Conservation (phyloP, 148 eudicot species). For the Cornus controversa region DNA sequence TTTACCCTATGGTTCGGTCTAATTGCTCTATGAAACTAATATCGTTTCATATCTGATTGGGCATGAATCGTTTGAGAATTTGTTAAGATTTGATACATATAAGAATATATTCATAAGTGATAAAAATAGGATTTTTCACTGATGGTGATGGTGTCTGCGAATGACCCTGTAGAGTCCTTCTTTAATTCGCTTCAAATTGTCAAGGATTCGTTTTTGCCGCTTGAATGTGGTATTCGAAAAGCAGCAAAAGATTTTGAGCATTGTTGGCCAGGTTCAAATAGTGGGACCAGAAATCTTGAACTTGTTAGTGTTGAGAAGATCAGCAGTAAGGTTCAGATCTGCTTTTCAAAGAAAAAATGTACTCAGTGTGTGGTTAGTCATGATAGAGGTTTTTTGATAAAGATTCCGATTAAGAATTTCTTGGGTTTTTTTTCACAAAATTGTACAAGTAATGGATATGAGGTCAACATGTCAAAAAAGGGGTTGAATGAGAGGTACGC, state of each 20-base stretch:
- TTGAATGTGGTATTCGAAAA: conserved; percentile 67
- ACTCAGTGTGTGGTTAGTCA: conserved; percentile 30
- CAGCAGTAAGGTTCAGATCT: conserved; percentile 26
- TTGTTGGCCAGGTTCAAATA: conserved; percentile 56
- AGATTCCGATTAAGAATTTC: conserved; percentile 56
- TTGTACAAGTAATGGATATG: conserved; percentile 31
- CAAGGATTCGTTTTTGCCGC: conserved; percentile 64
- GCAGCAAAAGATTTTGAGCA: conserved; percentile 78
- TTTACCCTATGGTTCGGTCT: background rate
- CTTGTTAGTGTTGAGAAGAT: conserved; percentile 21
- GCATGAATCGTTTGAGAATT: background rate
- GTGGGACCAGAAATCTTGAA: conserved; percentile 24
- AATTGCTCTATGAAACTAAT: background rate
- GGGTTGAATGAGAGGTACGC: conserved; percentile 42
- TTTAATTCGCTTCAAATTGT: conserved; percentile 64
- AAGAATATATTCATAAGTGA: background rate
- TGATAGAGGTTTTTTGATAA: conserved; percentile 54
- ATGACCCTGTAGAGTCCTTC: conserved; percentile 73
- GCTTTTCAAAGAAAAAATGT: conserved; percentile 33
- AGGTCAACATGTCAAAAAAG: conserved; percentile 29
- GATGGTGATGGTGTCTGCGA: conserved; percentile 51
- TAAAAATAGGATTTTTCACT: conserved; percentile 7
- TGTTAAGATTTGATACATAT: background rate
- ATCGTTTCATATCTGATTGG: background rate
- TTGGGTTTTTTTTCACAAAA: conserved; percentile 47